A percentile compares a stretch with the other conserved stretches of the same genome.
Conservation (phyloP, 768 basidiomycete genomes). For the Hebeloma cylindrosporum region DNA sequence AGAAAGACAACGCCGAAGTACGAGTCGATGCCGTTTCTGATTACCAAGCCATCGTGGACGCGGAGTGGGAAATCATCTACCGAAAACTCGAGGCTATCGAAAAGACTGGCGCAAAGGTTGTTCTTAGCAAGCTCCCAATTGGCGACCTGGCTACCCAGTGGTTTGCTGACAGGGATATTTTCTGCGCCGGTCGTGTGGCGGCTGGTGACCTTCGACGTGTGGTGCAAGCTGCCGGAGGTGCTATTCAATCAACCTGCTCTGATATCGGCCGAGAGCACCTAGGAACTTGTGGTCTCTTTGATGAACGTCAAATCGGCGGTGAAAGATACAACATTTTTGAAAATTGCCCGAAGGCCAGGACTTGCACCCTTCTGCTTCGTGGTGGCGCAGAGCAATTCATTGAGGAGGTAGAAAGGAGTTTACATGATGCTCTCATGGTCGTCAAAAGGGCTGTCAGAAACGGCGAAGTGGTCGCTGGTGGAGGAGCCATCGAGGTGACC, state of each 20-base stretch:
- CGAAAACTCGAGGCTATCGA: slow-evolving; percentile 95
- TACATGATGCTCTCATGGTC: slow-evolving; percentile 99
- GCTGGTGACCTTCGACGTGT: slow-evolving; percentile 90
- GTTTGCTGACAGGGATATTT: slow-evolving; percentile 98
- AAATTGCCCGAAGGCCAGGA: slow-evolving; percentile 90
- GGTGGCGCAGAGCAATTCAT: slow-evolving; percentile 99
- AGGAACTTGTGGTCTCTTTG: slow-evolving; percentile 89
- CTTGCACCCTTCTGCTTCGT: slow-evolving; percentile 90
- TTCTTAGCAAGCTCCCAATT: slow-evolving; percentile 96
- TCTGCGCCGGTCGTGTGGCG: slow-evolving; percentile 95
- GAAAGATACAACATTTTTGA: slow-evolving; percentile 96
- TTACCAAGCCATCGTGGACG: slow-evolving; percentile 99
- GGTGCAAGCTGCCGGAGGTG: slow-evolving; percentile 93
- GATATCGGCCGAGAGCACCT: slow-evolving; percentile 90
- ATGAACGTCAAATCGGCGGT: slow-evolving; percentile 94
- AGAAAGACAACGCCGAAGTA: slow-evolving; percentile 99
- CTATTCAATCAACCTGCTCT: slow-evolving; percentile 92
- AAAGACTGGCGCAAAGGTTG: slow-evolving; percentile 94
- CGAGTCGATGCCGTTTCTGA: slow-evolving; percentile 96
- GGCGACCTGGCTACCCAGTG: slow-evolving; percentile 98
- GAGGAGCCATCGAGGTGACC: slow-evolving; percentile 91
- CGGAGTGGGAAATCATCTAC: slow-evolving; percentile 99
- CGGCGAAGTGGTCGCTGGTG: slow-evolving; percentile 95
- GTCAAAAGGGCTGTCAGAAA: slow-evolving; percentile 96
- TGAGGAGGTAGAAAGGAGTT: slow-evolving; percentile 94